Percentiles rank a stretch among this genome's conserved stretches.
Conservation (phyloP, 768 basidiomycete species). For the Candolleomyces aberdarensis region DNA sequence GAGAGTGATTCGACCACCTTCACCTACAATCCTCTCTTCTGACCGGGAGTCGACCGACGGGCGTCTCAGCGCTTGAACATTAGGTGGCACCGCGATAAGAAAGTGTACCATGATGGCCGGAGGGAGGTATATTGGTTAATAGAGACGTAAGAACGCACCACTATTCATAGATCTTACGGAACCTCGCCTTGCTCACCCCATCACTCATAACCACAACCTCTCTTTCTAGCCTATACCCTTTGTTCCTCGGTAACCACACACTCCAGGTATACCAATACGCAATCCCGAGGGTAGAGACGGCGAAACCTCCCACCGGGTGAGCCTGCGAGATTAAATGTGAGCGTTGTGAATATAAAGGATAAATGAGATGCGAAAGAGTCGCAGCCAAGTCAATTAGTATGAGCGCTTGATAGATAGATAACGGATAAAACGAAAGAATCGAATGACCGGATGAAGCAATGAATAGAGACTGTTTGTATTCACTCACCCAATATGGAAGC, state of each 20-base stretch:
- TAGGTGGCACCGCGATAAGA: too few relatives aligned
- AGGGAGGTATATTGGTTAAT: not conserved
- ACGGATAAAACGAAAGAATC: too few relatives aligned
- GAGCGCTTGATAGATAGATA: not conserved
- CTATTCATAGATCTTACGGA: constrained; percentile 9
- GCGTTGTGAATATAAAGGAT: not conserved
- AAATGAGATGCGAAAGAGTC: too few relatives aligned
- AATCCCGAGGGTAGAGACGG: constrained; percentile 45
- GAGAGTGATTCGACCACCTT: too few relatives aligned
- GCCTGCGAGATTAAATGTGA: constrained; percentile 28
- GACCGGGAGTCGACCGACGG: too few relatives aligned
- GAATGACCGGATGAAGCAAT: too few relatives aligned
- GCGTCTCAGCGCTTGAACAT: too few relatives aligned
- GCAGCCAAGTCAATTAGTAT: too few relatives aligned
- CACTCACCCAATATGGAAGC: constrained; percentile 68
- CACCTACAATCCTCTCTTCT: too few relatives aligned
- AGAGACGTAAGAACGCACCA: not conserved
- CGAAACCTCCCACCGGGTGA: constrained; percentile 46
- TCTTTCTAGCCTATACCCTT: constrained; percentile 48
- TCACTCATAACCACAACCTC: constrained; percentile 51
- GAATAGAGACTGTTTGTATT: too few relatives aligned
- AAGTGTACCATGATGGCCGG: too few relatives aligned
- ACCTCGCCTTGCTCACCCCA: constrained; percentile 38
- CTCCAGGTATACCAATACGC: constrained; percentile 57
- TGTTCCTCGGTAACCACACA: constrained; percentile 44